Base-by-base conservation (phyloP, 164 flowering plant species). In the Kalanchoe fedtschenkoi region DNA sequence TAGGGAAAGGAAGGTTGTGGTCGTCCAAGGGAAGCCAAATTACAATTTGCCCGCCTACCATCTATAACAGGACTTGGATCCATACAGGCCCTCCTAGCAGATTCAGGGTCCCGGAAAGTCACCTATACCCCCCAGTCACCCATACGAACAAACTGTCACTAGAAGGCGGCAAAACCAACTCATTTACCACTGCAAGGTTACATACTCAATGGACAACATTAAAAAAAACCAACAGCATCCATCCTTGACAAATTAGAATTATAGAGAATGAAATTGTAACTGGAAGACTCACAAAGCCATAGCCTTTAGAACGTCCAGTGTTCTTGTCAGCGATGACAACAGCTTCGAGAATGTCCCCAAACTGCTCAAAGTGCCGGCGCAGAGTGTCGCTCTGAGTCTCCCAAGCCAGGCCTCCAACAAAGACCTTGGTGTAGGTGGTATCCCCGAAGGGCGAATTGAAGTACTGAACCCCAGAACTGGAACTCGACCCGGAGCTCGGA, bases 341-440 rank as follows among this genome's bases (percentile, higher is more conserved):
- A 5, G 99, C 99, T 70, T 95, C 99, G 2, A 87, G 87, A 53
- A 95, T 95, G 33, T 91, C 99, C 0, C 99, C 97, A 63, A 87
- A 95, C 69, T 91, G 95, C 76, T 87, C 95, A 53, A 95, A 95
- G 65, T 88, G 74, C 5, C 79, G 77, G n/a, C 96, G 77, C 83
- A 95, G 61, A 55, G 96, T 84, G 29, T 88, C 95, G 69, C 95
- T 95, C 68, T 86, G 91, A 6, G 99, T 95, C 77, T 95, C 99
- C 99, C 99, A 95, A 6, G 99, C 99, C 59, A 93, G 73, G 2
- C 99, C 99, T 19, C 99, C 99, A 10, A 93, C 97, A 58, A 93
- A 93, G 56, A 93, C 92, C 75, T 93, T 93, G 57, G 99, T 93
- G 68, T 69, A 81, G 16, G 96, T 95, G 1, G 99, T 91, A 47